Base-by-base conservation (phyloP, 163 green algal genomes). In the Scenedesmus sp. region DNA sequence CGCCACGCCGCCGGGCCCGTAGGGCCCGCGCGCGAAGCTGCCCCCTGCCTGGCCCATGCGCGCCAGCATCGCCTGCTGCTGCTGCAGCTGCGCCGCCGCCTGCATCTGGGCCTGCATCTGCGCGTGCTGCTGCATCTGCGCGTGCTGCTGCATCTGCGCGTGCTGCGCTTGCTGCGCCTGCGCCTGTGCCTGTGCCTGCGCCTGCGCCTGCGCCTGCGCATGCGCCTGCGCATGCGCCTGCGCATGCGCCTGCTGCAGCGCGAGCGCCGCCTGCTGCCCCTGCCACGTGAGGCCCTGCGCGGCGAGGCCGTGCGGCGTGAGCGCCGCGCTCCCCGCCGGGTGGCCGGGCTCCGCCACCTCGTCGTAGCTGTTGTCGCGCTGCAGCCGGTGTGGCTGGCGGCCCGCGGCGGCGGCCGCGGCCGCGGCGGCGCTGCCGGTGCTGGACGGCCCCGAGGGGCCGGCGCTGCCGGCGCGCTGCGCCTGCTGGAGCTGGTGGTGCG, bases 311-410 rank as follows among this genome's bases (percentile, higher is more conserved):
- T 4, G 60, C 60, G 20, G 60, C 24, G 13, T 53, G 31, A 48
- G 22, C 42, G 18, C 47, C 47, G 47, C 14, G 14, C 14, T 56
- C 47, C 47, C 47, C 14, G 47, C 47, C 47, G 17, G 14, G 14
- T 56, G 14, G 17, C 47, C 47, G 14, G 47, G 14, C 47, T 18
- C 18, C 7, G n/a, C 39, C 26, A 31, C 18, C 63, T 71, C 39
- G 4, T 71, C 63, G 36, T 57, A n/a, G 63, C 44, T 60, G 44
- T 73, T 60, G 44, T 73, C 63, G 22, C 44, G 34, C 2, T 73
- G 63, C 63, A 73, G 24, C 63, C 63, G 48, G n/a, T 73, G 63
- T 44, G 60, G 22, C 56, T 63, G 56, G n/a, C n/a, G n/a, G n/a
- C n/a, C 58, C 28, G 58, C 58, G 24, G 31, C 31, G 58, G 29